Evolutionary conservation across 2,329 filamentous ascomycete genomes (phyloP), one percentile per base, ranked within the genome.

Genomic region (Arthrobotrys megalospora): DNA sequence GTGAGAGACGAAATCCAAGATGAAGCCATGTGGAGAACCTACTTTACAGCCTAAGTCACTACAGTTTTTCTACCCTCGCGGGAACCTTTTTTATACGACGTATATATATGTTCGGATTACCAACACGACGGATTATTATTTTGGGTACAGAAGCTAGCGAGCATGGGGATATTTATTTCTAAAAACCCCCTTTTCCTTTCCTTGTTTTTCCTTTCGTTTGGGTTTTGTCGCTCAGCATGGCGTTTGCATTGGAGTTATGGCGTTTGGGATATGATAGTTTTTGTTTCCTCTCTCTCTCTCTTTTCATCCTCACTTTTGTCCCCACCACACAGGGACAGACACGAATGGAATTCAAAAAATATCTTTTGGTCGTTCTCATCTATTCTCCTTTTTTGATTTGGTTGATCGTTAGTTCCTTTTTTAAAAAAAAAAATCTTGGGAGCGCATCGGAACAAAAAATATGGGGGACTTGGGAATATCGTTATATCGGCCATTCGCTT

Each of bases 1-100:
- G 66, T 97, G 32, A 43, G 72, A 64, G 72, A 76, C 16, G 64
- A 76, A 5, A 76, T 77, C 10, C 48, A 71, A 52, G 66, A 70
- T 52, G 73, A 77, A 71, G 58, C 66, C 6, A 77, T 77, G 73
- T 77, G 73, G 73, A 66, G 73, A 71, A 41, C 65, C 6, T 77
- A 77, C 60, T 77, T 77, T 77, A 71, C 73, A 38, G 45, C 60
- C 48, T 77, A 77, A 66, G 53, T 14, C 48, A n/a, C 24, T 64
- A 60, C 47, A 48, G 19, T 36, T 3, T 70, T 70, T 63, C 34
- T 53, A 8, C 53, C 43, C 34, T 64, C 71, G 64, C 53, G 63
- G 48, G 62, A 76, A 60, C 24, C 16, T n/a, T 60, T 60, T 55
- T 36, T 48, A 55, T 45, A 11, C 68, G 24, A 66, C 38, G 28